phyloP scores from a whole-genome alignment of 2,329 filamentous ascomycete genomes.

The Aspergillus alliaceus region DNA sequence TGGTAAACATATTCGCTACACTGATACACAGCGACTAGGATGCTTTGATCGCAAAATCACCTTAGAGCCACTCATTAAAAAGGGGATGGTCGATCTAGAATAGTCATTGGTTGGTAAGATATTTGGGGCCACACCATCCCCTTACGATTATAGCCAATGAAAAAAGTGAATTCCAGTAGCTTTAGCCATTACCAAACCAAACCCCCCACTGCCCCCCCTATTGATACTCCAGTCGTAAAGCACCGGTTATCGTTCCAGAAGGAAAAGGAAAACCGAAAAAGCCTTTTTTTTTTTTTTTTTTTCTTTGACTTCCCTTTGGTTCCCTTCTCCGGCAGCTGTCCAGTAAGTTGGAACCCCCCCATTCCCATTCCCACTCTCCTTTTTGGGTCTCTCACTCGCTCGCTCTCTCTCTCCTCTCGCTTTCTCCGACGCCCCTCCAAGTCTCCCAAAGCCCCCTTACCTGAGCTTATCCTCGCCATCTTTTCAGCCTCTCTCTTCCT shows the following conservation, averaged over 20 bases:
- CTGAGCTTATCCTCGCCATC: conserved; percentile 19
- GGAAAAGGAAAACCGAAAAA: conserved; percentile 6
- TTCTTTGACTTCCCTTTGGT: conserved; percentile 2
- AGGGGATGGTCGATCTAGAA: conserved; percentile 6
- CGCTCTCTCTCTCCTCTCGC: not conserved
- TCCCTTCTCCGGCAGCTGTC: conserved; percentile 1
- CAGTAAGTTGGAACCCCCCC: not conserved
- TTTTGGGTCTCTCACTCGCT: not conserved
- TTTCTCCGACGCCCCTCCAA: not conserved
- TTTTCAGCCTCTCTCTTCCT: conserved; percentile 9
- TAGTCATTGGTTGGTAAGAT: conserved; percentile 8
- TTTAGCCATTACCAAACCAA: conserved; percentile 7
- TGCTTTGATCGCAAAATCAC: conserved; percentile 6
- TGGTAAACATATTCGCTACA: not conserved
- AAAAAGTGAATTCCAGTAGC: not conserved
- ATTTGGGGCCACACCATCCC: conserved; percentile 2
- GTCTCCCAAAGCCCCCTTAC: conserved; percentile 22
- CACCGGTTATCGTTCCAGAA: conserved; percentile 18
- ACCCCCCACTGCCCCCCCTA: conserved; percentile 14
- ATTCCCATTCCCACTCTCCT: conserved; percentile 8
- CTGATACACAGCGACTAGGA: not conserved
- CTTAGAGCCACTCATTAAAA: conserved; percentile 11
- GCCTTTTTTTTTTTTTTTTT: not conserved
- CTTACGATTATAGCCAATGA: conserved; percentile 6
- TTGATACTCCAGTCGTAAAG: conserved; percentile 4